A percentile compares a stretch with the other conserved stretches of the same genome.
Evolutionary conservation across 192 early-diverging fungal genomes (phyloP).

Genomic region (Coemansia sp.): DNA sequence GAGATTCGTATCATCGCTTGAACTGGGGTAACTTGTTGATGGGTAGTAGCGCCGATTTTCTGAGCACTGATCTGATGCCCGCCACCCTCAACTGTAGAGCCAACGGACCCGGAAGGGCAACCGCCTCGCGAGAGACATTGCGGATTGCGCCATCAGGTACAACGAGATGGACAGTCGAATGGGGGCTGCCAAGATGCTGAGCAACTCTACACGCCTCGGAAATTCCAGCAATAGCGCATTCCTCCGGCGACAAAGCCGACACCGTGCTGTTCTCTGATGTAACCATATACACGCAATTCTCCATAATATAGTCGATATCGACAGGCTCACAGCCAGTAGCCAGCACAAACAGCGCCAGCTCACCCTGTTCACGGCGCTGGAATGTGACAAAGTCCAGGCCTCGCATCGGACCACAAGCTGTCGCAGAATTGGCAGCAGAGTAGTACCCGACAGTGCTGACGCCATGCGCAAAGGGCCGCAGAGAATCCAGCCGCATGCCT

Average conservation of each 20-base stretch:
- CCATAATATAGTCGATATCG: neutral
- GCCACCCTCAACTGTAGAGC: neutral
- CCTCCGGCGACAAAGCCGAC: neutral
- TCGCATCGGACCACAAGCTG: neutral
- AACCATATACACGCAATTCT: neutral
- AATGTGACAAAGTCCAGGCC: slow-evolving; percentile 8
- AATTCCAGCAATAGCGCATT: neutral
- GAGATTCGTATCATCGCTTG: neutral
- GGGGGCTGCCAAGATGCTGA: neutral
- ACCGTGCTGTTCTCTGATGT: neutral
- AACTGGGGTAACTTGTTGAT: neutral
- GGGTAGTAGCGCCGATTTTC: neutral
- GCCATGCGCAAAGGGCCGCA: slow-evolving; percentile 3
- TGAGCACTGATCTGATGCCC: neutral
- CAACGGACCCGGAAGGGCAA: neutral
- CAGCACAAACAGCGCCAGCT: slow-evolving; percentile 1
- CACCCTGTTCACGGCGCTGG: neutral
- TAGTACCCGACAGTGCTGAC: neutral
- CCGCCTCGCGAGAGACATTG: neutral
- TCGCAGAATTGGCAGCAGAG: neutral
- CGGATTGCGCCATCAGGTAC: neutral
- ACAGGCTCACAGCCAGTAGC: neutral
- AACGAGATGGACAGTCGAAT: neutral
- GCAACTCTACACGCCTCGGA: neutral
- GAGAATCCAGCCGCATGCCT: neutral